Evolutionary conservation across 768 basidiomycete species (phyloP).

Genomic region (Boletellus sp.): DNA sequence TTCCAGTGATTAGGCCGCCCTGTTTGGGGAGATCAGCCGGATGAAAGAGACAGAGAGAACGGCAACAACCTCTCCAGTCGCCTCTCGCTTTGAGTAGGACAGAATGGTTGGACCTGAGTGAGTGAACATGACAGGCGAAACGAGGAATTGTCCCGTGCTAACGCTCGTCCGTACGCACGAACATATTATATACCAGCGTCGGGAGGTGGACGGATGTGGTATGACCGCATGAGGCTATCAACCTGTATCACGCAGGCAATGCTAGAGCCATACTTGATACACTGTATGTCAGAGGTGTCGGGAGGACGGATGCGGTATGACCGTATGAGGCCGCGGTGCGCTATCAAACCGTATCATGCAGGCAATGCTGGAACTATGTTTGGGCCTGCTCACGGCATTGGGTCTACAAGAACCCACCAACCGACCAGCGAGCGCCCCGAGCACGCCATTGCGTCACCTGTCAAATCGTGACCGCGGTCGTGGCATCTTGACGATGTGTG

Average conservation of each 20-base stretch:
- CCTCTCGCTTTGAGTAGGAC: conserved; percentile 8
- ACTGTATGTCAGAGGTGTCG: neutral
- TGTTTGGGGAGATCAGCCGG: conserved; percentile 25
- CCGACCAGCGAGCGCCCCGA: too few relatives aligned
- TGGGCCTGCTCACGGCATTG: too few relatives aligned
- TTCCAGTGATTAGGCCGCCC: conserved; percentile 75
- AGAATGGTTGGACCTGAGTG: neutral
- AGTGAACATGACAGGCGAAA: neutral
- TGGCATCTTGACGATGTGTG: too few relatives aligned
- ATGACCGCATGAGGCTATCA: neutral
- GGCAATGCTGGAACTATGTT: neutral
- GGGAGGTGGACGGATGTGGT: neutral
- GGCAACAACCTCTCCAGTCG: conserved; percentile 21
- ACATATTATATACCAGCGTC: neutral
- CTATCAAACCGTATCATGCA: neutral
- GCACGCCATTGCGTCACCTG: too few relatives aligned
- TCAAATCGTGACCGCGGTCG: too few relatives aligned
- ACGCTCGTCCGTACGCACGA: neutral
- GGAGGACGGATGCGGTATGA: neutral
- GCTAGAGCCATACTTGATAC: neutral
- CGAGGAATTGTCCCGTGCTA: neutral
- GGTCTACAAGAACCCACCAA: too few relatives aligned
- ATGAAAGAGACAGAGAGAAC: neutral
- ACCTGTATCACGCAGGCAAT: neutral
- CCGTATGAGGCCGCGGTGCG: too few relatives aligned